phyloP scores from a whole-genome alignment of 176 grass and related monocot species.

The Zea luxurians region DNA sequence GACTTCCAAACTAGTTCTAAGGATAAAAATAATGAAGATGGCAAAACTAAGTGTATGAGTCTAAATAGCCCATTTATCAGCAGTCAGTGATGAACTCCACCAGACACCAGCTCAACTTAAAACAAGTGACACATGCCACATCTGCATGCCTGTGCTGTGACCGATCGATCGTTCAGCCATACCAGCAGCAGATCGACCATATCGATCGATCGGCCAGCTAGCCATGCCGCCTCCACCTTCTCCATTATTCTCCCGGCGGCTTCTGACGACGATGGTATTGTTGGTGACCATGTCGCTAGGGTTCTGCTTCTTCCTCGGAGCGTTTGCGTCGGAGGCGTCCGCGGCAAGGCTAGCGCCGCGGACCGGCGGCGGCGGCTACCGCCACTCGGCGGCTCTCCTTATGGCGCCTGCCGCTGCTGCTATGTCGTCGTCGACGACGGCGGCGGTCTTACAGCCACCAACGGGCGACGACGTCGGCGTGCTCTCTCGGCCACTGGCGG shows the following conservation, averaged over 20 bases:
- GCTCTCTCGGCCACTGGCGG: neutral
- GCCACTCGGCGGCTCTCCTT: neutral
- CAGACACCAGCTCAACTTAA: neutral
- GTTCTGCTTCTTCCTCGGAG: neutral
- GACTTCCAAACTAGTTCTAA: too few species aligned
- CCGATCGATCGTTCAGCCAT: neutral
- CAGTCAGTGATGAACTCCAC: too few species aligned
- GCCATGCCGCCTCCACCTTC: neutral
- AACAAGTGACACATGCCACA: neutral
- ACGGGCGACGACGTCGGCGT: neutral
- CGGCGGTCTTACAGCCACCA: neutral
- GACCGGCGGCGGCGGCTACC: neutral
- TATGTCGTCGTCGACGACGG: neutral
- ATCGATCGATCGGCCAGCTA: neutral
- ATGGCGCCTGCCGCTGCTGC: neutral
- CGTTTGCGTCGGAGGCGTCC: neutral
- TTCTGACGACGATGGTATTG: neutral
- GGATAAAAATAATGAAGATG: too few species aligned
- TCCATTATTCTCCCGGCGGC: neutral
- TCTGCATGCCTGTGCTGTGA: neutral
- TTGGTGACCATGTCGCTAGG: neutral
- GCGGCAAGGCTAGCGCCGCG: neutral
- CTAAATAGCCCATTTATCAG: too few species aligned
- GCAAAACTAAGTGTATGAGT: too few species aligned
- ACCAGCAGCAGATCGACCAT: neutral